Percentiles rank a stretch among this genome's conserved stretches.
These are phyloP conservation scores for Asterophora lycoperdoides DNA, from an alignment of 768 basidiomycete species.

Conservation along the genomic window DNA sequence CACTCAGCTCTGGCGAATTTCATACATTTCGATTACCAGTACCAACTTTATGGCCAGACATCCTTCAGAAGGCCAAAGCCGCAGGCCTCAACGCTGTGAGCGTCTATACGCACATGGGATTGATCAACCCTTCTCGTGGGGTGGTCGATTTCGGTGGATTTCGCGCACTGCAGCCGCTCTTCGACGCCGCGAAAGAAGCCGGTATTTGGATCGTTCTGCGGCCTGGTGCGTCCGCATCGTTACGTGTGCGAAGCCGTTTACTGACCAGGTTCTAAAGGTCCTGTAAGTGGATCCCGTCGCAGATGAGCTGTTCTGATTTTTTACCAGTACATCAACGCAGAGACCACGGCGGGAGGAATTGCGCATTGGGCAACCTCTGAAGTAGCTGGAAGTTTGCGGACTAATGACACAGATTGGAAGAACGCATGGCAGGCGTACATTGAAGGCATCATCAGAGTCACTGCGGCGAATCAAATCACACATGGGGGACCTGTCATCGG, in stretches of 20 bases:
- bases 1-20: constrained; percentile 72
- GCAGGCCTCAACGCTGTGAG: constrained; percentile 76
- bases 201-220: constrained; percentile 79
- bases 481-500: constrained; percentile 74
- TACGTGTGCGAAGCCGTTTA: background rate
- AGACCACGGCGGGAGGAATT: constrained; percentile 74
- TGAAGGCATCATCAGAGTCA: constrained; percentile 55
- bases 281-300: constrained; percentile 25
- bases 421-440: constrained; percentile 74
- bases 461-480: constrained; percentile 62
- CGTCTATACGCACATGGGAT: constrained; percentile 77
- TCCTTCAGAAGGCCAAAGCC: constrained; percentile 78
- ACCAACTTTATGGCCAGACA: constrained; percentile 75
- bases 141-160: constrained; percentile 71
- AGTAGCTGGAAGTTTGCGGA: constrained; percentile 64
- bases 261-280: constrained; percentile 24
- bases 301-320: background rate
- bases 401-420: constrained; percentile 66
- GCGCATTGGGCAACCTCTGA: constrained; percentile 67
- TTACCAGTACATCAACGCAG: constrained; percentile 67
- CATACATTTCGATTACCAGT: constrained; percentile 81
- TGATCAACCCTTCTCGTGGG: constrained; percentile 70
- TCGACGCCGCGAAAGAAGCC: constrained; percentile 65
- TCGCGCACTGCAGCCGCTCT: constrained; percentile 65
- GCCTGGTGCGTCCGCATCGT: constrained; percentile 48